These are phyloP conservation scores for Erythrobasidium hasegawianum DNA, from an alignment of 1,284 basidiomycete genomes.

Conservation along the genomic window DNA sequence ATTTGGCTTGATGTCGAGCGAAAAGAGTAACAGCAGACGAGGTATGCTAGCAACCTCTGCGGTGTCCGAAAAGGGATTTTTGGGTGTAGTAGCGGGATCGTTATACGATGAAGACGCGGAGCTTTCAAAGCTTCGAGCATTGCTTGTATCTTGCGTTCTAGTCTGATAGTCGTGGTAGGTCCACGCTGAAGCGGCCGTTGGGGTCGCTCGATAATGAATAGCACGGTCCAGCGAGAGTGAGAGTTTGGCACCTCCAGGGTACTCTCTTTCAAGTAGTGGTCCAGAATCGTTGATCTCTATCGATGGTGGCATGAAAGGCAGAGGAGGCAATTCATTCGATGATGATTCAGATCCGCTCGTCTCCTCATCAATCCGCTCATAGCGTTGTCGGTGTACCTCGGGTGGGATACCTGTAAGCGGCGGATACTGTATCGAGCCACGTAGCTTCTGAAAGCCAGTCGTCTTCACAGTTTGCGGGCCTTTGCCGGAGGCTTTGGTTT, in stretches of 20 bases:
- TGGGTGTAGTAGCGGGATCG: neutral
- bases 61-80: neutral
- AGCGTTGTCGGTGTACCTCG: neutral
- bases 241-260: slow-evolving; percentile 8
- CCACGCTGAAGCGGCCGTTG: slow-evolving; percentile 15
- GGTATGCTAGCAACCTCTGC: slow-evolving; percentile 7
- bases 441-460: neutral
- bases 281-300: slow-evolving; percentile 2
- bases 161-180: slow-evolving; percentile 3
- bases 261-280: slow-evolving; percentile 6
- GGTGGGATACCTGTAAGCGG: neutral
- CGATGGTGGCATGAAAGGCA: neutral
- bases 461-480: neutral
- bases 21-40: slow-evolving; percentile 15
- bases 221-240: slow-evolving; percentile 16
- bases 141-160: neutral
- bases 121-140: neutral
- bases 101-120: neutral
- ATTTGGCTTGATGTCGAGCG: slow-evolving; percentile 12
- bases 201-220: slow-evolving; percentile 23
- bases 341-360: neutral
- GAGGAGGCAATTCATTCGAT: neutral
- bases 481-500: neutral
- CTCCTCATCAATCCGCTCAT: neutral
- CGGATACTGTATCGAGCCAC: neutral